phyloP scores from a whole-genome alignment of 2,329 filamentous ascomycete species.

The Neofusicoccum laricinum region DNA sequence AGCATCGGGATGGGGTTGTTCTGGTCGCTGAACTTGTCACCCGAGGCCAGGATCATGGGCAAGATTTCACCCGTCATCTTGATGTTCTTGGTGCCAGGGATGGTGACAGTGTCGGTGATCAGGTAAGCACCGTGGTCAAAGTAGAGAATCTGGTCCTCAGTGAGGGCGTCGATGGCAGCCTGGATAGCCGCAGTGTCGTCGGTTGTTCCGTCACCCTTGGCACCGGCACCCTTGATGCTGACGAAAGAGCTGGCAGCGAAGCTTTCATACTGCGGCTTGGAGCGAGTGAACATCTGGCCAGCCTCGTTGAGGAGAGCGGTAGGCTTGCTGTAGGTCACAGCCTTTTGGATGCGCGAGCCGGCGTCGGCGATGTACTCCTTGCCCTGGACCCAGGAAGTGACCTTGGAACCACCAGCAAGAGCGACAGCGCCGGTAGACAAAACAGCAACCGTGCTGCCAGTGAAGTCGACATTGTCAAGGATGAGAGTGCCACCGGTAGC shows the following conservation, averaged over 20 bases:
- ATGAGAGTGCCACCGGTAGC: slow-evolving; percentile 77
- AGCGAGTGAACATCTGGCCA: slow-evolving; percentile 75
- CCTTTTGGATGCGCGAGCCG: slow-evolving; percentile 56
- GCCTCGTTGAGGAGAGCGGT: slow-evolving; percentile 59
- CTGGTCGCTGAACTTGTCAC: slow-evolving; percentile 69
- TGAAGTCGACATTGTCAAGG: slow-evolving; percentile 86
- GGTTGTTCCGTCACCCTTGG: slow-evolving; percentile 80
- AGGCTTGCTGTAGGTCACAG: slow-evolving; percentile 58
- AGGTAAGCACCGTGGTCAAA: slow-evolving; percentile 64
- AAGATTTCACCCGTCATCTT: slow-evolving; percentile 90
- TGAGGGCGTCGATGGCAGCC: slow-evolving; percentile 66
- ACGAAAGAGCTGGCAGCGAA: slow-evolving; percentile 68
- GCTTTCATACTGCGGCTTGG: slow-evolving; percentile 83
- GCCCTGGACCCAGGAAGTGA: slow-evolving; percentile 77
- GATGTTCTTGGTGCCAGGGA: slow-evolving; percentile 64
- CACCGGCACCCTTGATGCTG: slow-evolving; percentile 78
- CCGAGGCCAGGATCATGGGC: slow-evolving; percentile 83
- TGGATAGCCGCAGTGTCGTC: slow-evolving; percentile 89
- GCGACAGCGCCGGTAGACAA: slow-evolving; percentile 58
- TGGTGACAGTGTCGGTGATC: slow-evolving; percentile 57
- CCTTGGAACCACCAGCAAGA: slow-evolving; percentile 65
- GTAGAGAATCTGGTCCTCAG: slow-evolving; percentile 60
- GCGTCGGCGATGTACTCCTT: slow-evolving; percentile 60
- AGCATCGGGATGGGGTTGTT: slow-evolving; percentile 78
- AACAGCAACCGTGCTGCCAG: slow-evolving; percentile 66